Base-by-base conservation (phyloP, 1,284 basidiomycete species). In the Ganoderma lingzhi region DNA sequence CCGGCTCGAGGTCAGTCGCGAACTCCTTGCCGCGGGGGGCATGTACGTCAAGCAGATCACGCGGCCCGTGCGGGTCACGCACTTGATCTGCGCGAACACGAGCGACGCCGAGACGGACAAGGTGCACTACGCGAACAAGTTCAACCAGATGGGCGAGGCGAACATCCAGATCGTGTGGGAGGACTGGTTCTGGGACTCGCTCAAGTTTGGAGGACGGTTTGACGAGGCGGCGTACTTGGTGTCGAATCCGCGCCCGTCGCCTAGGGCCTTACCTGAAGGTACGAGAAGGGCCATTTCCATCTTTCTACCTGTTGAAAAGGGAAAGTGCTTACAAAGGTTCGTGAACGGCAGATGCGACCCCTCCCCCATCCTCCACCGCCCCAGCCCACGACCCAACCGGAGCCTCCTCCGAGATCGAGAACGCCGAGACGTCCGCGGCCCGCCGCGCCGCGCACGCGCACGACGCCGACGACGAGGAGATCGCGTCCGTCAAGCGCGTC, bases 171-270 rank as follows among this genome's bases (percentile, higher is more conserved):
- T 94, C 2, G 88, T 96, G 1, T 95, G 93, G 90, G 92, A 93
- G 72, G 93, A 94, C 70, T 96, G 93, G 93, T 92, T 96, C 71
- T 93, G 91, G 90, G 94, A 95, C 74, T 94, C 85, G 44, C 71
- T 93, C 10, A 85, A 89, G 60, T 91, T 88, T 72, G 88, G 89
- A 68, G 93, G 86, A 51, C 78, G 81, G 60, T 85, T 85, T 63
- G 80, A 84, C 55, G 91, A 92, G 77, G 82, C 79, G 4, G 80
- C 75, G n/a, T 93, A 93, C 76, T 80, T 85, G 63, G 86, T 90
- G 2, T 81, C 83, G 37, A 83, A 84, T 35, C 90, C 91, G 6
- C 83, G 89, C 58, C 90, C 90, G 1, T 84, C 86, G 70, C 84
- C 86, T 23, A 86, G 84, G 69, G 74, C 51, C 0, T 63, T 70